Conservation (phyloP, 2,329 filamentous ascomycete genomes). For the Neofusicoccum parvum region DNA sequence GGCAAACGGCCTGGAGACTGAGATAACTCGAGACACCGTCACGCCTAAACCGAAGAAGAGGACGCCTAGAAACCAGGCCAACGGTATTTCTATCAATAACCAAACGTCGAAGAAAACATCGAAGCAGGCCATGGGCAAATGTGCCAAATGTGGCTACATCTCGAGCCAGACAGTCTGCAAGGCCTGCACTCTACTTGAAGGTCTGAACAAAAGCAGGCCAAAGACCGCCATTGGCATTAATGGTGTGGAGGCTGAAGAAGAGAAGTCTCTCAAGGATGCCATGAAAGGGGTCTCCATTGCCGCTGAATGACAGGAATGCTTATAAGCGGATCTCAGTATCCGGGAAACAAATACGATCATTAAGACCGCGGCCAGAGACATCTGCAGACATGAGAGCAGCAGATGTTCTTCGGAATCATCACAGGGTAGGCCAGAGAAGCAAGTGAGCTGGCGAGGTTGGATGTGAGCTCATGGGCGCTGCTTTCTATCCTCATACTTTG, state of each 20-base stretch:
- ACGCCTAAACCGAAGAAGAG: conserved; percentile 21
- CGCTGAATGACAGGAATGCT: not conserved
- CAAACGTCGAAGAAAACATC: conserved; percentile 36
- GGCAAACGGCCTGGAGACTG: conserved; percentile 40
- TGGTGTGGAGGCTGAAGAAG: not conserved
- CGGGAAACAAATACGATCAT: no score
- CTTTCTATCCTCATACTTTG: no score
- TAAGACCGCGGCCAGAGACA: not conserved
- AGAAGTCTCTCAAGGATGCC: not conserved
- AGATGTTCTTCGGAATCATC: no score
- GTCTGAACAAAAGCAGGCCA: conserved; percentile 73
- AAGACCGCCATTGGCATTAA: conserved; percentile 38
- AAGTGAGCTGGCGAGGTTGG: no score
- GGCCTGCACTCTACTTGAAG: conserved; percentile 86
- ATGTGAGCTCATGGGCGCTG: no score
- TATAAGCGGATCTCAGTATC: no score
- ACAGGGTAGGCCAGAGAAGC: no score
- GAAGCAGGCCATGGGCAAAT: conserved; percentile 79
- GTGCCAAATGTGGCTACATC: conserved; percentile 88
- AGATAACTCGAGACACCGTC: conserved; percentile 22
- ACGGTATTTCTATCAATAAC: conserved; percentile 27
- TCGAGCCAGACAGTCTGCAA: conserved; percentile 94
- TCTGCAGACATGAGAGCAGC: not conserved
- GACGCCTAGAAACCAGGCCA: conserved; percentile 23
- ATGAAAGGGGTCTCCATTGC: conserved; percentile 6